Percentiles rank a stretch among this genome's conserved stretches.
phyloP scores from a whole-genome alignment of 495 filamentous ascomycete genomes.

The Bathelium albidoporum region DNA sequence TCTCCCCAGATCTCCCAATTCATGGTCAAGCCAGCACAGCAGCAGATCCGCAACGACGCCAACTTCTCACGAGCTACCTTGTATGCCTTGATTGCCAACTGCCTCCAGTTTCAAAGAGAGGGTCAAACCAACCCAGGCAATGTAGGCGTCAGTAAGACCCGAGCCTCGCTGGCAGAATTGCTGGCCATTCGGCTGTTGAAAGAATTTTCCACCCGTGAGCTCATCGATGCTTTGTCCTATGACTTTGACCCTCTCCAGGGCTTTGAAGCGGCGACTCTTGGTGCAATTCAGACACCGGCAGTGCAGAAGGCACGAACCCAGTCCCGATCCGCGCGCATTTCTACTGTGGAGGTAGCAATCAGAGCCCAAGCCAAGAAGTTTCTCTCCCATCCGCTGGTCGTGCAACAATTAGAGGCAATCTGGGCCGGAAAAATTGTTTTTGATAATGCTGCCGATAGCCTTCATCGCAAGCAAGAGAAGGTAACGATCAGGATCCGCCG shows the following conservation, averaged over 20 bases:
- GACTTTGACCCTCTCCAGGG: conserved; percentile 90
- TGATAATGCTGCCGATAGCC: conserved; percentile 70
- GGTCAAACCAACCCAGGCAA: conserved; percentile 68
- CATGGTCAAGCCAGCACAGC: conserved; percentile 81
- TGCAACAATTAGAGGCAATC: conserved; percentile 87
- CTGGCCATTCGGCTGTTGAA: conserved; percentile 83
- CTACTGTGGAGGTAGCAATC: conserved; percentile 84
- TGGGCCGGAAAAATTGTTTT: conserved; percentile 94
- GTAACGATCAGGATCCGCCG: not conserved
- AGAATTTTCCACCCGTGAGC: conserved; percentile 77
- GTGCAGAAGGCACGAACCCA: conserved; percentile 27
- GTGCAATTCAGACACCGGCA: conserved; percentile 20
- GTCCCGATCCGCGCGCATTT: conserved; percentile 59
- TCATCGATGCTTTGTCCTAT: conserved; percentile 86
- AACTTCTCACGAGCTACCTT: conserved; percentile 79
- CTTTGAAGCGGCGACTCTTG: conserved; percentile 24
- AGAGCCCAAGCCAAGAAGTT: conserved; percentile 83
- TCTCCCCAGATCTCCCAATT: conserved; percentile 94
- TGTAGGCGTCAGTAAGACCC: conserved; percentile 67
- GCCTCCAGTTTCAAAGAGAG: conserved; percentile 85
- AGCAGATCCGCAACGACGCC: conserved; percentile 57
- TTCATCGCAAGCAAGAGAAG: conserved; percentile 49
- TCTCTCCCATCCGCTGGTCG: conserved; percentile 75
- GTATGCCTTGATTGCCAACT: conserved; percentile 87
- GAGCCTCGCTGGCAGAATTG: conserved; percentile 80